A percentile compares a stretch with the other conserved stretches of the same genome.
These are phyloP conservation scores for Prosopis cineraria DNA, from an alignment of 306 rosid genomes.

Conservation along the genomic window DNA sequence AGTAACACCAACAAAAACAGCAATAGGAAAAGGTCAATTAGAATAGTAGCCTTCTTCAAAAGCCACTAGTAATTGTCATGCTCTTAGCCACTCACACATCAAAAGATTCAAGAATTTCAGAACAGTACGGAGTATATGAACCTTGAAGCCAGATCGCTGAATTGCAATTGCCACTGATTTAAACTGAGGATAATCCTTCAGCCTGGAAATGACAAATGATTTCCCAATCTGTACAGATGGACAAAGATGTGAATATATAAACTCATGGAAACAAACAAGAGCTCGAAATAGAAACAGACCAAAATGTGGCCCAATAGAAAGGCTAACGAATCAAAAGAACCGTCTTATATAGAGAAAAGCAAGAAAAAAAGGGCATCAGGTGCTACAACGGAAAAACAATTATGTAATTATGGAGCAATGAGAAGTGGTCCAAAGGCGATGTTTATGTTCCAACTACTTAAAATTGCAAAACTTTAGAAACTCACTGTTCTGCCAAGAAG, in stretches of 20 bases:
- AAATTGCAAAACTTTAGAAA: constrained; percentile 6
- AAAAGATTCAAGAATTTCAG: not conserved
- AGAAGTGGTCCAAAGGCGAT: not conserved
- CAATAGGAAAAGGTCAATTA: constrained; percentile 9
- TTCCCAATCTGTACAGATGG: constrained; percentile 65
- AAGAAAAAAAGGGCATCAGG: constrained; percentile 5
- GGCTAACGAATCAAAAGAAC: constrained; percentile 1
- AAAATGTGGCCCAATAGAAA: constrained; percentile 24
- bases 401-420: not conserved
- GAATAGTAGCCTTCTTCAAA: not conserved
- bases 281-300: not conserved
- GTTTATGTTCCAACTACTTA: not conserved
- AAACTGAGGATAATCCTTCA: constrained; percentile 95
- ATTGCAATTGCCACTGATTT: constrained; percentile 75
- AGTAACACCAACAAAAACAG: not conserved
- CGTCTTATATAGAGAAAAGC: not conserved
- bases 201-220: constrained; percentile 70
- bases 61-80: constrained; percentile 6
- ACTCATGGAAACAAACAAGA: constrained; percentile 25
- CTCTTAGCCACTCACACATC: not conserved
- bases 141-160: constrained; percentile 90
- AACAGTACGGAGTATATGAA: constrained; percentile 19
- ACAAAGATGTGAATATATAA: constrained; percentile 30
- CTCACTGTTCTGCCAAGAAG: constrained; percentile 90
- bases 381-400: constrained; percentile 6